Evolutionary conservation across 2,329 filamentous ascomycete species (phyloP), one percentile per base, ranked within the genome.

Genomic region (Aspergillus fumigatiaffinis): DNA sequence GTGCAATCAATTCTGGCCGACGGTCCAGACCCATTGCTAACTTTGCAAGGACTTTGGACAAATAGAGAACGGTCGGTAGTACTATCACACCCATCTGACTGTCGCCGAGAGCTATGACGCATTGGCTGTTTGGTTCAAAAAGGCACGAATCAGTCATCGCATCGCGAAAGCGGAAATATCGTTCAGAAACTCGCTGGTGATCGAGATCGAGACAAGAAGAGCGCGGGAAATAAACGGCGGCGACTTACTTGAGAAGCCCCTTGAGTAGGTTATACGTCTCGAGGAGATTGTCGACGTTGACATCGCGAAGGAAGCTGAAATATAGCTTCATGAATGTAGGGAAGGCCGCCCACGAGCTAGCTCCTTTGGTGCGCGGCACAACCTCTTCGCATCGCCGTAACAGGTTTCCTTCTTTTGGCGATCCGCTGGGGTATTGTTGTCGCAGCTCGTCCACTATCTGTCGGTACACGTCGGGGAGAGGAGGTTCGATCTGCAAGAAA

Each of bases 21-120:
- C 88, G 88, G 71, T 93, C 91, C 42, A 97, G 82, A 52, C 86
- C 88, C 78, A 96, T 91, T 26, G 92, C 92, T 56, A 97, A 82
- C 63, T 88, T 87, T 8, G 91, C 88, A 25, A 97, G 84, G 7
- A 91, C 86, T 64, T 89, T 86, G 32, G 90, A 93, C 53, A 96
- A 84, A 29, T 89, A 88, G 66, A 96, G 87, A 69, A 91, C 90
- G 3, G 91, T 92, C 46, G 91, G 87, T 44, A 97, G 84, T 66
- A 97, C 85, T 66, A 96, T 83, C 29, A 88, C 84, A 32, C 93
- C 93, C 70, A 92, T 87, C 12, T 86, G 87, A 1, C 88, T 86
- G 67, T 96, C 88, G 6, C 87, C 85, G 50, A 97, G 84, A 0
- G 92, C 92, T 21, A 89, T 89, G 26, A 91, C 89, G 65, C 89